phyloP scores from a whole-genome alignment of 805 yeast genomes.

The Saccharomycopsis fermentans region DNA sequence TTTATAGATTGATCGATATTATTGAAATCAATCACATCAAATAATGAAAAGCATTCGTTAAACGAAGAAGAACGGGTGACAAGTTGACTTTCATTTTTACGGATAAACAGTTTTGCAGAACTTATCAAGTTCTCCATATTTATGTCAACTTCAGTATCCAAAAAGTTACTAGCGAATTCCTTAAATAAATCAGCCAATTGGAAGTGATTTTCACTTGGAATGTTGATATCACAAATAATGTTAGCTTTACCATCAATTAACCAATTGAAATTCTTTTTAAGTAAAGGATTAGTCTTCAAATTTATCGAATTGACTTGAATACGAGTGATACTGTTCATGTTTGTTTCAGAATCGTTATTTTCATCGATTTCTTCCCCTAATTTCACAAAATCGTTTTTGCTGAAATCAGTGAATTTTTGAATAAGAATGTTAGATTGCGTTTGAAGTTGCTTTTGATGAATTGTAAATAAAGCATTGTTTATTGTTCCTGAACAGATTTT shows the following conservation, averaged over 20 bases:
- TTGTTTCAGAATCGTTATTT: background rate
- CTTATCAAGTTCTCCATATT: background rate
- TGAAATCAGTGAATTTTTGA: background rate
- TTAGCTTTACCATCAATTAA: slow-evolving; percentile 61
- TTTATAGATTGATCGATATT: background rate
- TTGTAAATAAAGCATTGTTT: slow-evolving; percentile 64
- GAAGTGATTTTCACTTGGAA: slow-evolving; percentile 39
- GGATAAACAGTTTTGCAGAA: background rate
- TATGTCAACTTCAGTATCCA: background rate
- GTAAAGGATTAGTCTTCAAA: slow-evolving; percentile 23
- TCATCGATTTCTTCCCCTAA: background rate
- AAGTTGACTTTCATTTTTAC: background rate
- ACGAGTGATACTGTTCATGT: slow-evolving; percentile 10
- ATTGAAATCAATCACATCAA: background rate
- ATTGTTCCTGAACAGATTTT: slow-evolving; percentile 63
- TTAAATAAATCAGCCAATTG: slow-evolving; percentile 22
- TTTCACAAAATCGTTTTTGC: background rate
- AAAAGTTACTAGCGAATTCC: background rate
- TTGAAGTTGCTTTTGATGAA: slow-evolving; percentile 54
- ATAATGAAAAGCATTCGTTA: background rate
- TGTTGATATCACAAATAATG: slow-evolving; percentile 59
- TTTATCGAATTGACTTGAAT: slow-evolving; percentile 30
- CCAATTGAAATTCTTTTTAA: slow-evolving; percentile 53
- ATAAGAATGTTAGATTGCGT: background rate
- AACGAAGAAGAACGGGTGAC: background rate